A percentile compares a stretch with the other conserved stretches of the same genome.
These are phyloP conservation scores for Colletotrichum gloeosporioides DNA, from an alignment of 2,329 filamentous ascomycete genomes.

Conservation along the genomic window DNA sequence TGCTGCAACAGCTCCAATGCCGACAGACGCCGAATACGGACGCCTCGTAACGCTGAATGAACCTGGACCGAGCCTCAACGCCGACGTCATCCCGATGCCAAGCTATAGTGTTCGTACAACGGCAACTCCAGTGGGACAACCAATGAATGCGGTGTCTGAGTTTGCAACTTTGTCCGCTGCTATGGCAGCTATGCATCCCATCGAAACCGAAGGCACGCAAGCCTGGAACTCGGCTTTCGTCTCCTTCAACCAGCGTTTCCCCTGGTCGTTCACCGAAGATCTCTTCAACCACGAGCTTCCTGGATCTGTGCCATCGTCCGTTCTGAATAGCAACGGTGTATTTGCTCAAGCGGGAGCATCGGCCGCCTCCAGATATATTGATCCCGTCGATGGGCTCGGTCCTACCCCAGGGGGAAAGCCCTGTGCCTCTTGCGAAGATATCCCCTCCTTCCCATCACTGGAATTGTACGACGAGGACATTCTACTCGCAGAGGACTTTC, in stretches of 20 bases:
- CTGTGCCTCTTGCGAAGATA: neutral
- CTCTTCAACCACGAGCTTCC: neutral
- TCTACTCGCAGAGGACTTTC: neutral
- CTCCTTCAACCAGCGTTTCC: neutral
- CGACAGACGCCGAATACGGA: neutral
- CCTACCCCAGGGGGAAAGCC: neutral
- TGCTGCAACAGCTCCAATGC: neutral
- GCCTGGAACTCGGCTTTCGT: neutral
- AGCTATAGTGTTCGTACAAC: neutral
- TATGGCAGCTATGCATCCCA: neutral
- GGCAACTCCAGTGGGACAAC: fast-evolving
- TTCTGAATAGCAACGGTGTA: neutral
- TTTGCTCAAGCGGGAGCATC: fast-evolving
- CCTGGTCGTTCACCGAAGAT: fast-evolving
- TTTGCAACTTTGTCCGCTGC: neutral
- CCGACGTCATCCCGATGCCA: neutral
- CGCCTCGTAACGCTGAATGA: neutral
- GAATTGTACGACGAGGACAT: neutral
- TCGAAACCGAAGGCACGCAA: fast-evolving
- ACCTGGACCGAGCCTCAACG: neutral
- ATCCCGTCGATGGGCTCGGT: neutral
- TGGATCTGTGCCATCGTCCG: neutral
- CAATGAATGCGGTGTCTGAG: fast-evolving
- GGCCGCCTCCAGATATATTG: neutral
- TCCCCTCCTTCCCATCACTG: neutral